A percentile compares a stretch with the other conserved stretches of the same genome.
phyloP scores from a whole-genome alignment of 2,329 filamentous ascomycete genomes.

The Ceratocystis papillata region DNA sequence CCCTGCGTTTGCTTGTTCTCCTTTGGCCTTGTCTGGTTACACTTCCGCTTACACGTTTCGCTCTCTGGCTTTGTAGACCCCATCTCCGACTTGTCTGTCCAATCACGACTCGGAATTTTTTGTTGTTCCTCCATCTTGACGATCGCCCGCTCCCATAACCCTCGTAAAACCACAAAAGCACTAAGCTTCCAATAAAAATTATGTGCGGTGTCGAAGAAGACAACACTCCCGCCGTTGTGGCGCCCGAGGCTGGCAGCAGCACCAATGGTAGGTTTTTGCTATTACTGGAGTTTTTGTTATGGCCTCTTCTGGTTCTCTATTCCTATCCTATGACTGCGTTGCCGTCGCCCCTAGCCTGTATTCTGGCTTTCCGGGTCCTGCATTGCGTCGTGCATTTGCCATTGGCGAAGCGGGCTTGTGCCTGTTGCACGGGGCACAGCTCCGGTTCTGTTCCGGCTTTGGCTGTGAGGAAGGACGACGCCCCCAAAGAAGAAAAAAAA shows the following conservation, averaged over 20 bases:
- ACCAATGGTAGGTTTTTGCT: constrained; percentile 18
- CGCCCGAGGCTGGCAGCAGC: constrained; percentile 10
- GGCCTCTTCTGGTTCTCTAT: background rate
- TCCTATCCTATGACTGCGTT: background rate
- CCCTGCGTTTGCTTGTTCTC: background rate
- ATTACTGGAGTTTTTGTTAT: background rate
- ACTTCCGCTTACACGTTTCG: constrained; percentile 17
- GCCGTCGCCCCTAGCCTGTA: constrained; percentile 1
- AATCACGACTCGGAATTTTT: constrained; percentile 13
- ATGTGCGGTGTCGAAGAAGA: constrained; percentile 24
- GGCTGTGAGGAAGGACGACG: constrained; percentile 8
- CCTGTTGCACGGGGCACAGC: constrained; percentile 9
- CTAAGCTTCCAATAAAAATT: background rate
- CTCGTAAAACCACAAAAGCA: too few species aligned
- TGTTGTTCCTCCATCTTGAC: background rate
- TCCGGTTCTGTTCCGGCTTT: constrained; percentile 23
- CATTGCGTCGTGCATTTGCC: background rate
- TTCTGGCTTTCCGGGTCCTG: constrained; percentile 6
- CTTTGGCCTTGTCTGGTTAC: background rate
- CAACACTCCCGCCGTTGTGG: constrained; percentile 20
- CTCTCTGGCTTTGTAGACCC: constrained; percentile 12
- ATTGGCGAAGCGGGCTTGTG: constrained; percentile 3
- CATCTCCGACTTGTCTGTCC: constrained; percentile 4
- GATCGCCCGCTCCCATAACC: background rate
- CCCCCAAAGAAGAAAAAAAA: constrained; percentile 17